Conservation (phyloP, 2,329 filamentous ascomycete genomes). For the Acrocalymma vagum region DNA sequence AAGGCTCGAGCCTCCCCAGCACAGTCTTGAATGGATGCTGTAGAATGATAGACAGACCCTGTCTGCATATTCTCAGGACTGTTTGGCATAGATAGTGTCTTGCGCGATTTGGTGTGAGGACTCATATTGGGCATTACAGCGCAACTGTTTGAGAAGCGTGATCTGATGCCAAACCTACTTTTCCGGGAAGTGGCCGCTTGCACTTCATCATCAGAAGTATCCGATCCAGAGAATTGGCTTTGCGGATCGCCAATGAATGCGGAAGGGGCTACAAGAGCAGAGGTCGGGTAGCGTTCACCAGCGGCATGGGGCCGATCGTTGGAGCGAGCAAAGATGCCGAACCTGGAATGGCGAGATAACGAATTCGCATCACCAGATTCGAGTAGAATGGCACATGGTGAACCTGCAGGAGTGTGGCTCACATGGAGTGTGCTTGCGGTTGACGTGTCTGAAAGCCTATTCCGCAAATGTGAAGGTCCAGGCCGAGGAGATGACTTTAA, state of each 20-base stretch:
- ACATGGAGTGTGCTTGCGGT: slow-evolving; percentile 29
- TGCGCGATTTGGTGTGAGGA: too few species aligned
- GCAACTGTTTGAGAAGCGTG: slow-evolving; percentile 29
- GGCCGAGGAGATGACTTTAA: slow-evolving; percentile 34
- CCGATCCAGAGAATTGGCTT: slow-evolving; percentile 28
- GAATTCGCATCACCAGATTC: slow-evolving; percentile 17
- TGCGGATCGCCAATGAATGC: slow-evolving; percentile 33
- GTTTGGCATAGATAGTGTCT: slow-evolving; percentile 20
- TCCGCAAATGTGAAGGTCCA: slow-evolving; percentile 39
- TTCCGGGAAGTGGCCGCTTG: slow-evolving; percentile 29
- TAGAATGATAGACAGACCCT: slow-evolving; percentile 15
- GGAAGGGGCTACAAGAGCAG: slow-evolving; percentile 53
- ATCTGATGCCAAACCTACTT: slow-evolving; percentile 28
- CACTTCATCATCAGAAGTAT: slow-evolving; percentile 37
- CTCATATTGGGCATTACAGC: too few species aligned
- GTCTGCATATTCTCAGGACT: slow-evolving; percentile 21
- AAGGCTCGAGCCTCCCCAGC: slow-evolving; percentile 26
- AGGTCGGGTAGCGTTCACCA: slow-evolving; percentile 60
- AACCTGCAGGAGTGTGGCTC: slow-evolving; percentile 19
- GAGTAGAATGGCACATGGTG: slow-evolving; percentile 21
- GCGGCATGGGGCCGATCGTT: slow-evolving; percentile 44
- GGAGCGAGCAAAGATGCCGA: slow-evolving; percentile 31
- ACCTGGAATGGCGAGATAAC: slow-evolving; percentile 22
- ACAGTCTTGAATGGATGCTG: slow-evolving; percentile 24
- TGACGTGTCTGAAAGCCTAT: slow-evolving; percentile 35